A percentile compares a stretch with the other conserved stretches of the same genome.
These are phyloP conservation scores for Tuber umbilicatum DNA, from an alignment of 495 filamentous ascomycete genomes.

Conservation along the genomic window DNA sequence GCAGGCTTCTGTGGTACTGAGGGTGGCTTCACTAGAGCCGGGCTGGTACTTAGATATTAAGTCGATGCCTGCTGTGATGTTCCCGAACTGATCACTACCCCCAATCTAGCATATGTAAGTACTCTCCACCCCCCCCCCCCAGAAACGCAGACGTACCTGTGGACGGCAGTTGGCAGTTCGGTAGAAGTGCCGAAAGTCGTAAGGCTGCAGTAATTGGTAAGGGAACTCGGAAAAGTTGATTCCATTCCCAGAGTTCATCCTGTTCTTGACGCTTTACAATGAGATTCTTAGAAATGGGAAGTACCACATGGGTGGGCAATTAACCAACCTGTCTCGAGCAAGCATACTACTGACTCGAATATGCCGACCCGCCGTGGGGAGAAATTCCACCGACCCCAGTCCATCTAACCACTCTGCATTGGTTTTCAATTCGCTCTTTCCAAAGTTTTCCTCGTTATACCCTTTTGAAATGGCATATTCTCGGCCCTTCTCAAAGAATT, in stretches of 20 bases:
- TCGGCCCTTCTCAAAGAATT: conserved; percentile 67
- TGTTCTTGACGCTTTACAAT: conserved; percentile 63
- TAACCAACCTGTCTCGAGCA: conserved; percentile 74
- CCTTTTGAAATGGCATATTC: conserved; percentile 55
- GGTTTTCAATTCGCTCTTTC: conserved; percentile 61
- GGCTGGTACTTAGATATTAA: conserved; percentile 48
- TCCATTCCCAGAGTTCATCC: conserved; percentile 71
- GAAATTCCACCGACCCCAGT: conserved; percentile 61
- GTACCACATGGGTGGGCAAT: not conserved
- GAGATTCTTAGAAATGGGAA: not conserved
- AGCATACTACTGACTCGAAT: conserved; percentile 81
- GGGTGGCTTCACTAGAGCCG: conserved; percentile 5
- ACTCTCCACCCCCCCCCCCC: no score
- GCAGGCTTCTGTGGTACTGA: conserved; percentile 47
- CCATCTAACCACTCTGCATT: conserved; percentile 76
- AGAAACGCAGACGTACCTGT: conserved; percentile 23
- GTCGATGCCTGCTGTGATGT: conserved; percentile 87
- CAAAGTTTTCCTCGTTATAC: conserved; percentile 55
- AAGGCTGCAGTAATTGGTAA: conserved; percentile 88
- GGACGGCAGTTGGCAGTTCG: conserved; percentile 46
- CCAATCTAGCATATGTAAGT: conserved; percentile 65
- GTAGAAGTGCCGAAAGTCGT: conserved; percentile 90
- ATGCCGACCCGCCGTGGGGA: conserved; percentile 61
- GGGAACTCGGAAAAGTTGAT: conserved; percentile 91
- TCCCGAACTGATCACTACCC: conserved; percentile 92